Conservation (phyloP, 2,329 filamentous ascomycete genomes). For the Albophoma yamanashiensis region DNA sequence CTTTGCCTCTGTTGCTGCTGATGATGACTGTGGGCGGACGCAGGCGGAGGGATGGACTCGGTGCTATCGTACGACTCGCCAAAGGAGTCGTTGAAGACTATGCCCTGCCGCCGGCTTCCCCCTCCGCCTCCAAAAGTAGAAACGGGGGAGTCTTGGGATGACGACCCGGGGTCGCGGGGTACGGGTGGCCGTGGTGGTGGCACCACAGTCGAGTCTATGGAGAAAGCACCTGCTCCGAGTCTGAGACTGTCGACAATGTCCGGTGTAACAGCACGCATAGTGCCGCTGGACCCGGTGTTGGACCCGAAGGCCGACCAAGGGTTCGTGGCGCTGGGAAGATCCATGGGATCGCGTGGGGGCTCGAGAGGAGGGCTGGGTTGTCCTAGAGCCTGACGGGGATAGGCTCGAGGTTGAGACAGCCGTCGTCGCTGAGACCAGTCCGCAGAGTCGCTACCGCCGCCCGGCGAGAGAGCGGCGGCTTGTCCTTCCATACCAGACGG, state of each 20-base stretch:
- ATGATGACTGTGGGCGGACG: constrained; percentile 1
- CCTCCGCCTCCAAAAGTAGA: constrained; percentile 22
- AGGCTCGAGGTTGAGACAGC: constrained; percentile 16
- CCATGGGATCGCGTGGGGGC: neutral
- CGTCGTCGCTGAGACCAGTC: constrained; percentile 21
- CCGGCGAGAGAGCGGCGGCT: constrained; percentile 17
- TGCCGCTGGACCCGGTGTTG: constrained; percentile 22
- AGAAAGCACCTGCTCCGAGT: constrained; percentile 10
- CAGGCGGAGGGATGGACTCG: constrained; percentile 24
- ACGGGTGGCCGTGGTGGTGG: constrained; percentile 6
- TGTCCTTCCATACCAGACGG: constrained; percentile 35
- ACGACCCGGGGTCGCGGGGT: constrained; percentile 11
- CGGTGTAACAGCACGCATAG: constrained; percentile 57
- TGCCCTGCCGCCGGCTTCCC: constrained; percentile 41
- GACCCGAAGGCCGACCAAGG: constrained; percentile 22
- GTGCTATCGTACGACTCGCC: constrained; percentile 38
- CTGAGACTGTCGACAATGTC: constrained; percentile 35
- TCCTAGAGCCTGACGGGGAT: constrained; percentile 4
- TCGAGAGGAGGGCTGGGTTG: constrained; percentile 1
- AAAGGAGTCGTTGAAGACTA: constrained; percentile 49
- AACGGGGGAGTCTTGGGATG: constrained; percentile 19
- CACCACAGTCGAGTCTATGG: constrained; percentile 7
- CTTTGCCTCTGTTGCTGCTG: constrained; percentile 18
- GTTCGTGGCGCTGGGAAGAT: constrained; percentile 23
- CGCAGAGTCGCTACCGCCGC: constrained; percentile 24